phyloP scores from a whole-genome alignment of 2,329 filamentous ascomycete genomes.

The Colletotrichum salicis region DNA sequence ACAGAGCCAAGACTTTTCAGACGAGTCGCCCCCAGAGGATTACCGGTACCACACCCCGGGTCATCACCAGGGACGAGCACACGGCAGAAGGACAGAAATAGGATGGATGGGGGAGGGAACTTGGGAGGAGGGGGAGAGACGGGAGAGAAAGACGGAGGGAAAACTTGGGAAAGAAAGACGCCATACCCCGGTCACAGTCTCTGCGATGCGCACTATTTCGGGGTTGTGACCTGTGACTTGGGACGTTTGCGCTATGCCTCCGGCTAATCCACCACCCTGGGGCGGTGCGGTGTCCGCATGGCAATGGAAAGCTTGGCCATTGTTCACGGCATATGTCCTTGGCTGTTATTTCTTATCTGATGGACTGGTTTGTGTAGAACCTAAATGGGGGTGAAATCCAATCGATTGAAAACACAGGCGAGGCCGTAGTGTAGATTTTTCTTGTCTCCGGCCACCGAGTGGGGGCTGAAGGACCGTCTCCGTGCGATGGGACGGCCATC shows the following conservation, averaged over 20 bases:
- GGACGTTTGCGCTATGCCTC: neutral
- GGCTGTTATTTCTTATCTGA: neutral
- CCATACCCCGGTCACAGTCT: neutral
- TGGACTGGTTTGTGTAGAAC: neutral
- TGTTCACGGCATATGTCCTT: neutral
- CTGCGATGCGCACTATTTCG: neutral
- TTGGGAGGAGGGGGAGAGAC: neutral
- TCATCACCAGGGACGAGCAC: neutral
- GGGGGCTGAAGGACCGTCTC: neutral
- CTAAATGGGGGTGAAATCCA: neutral
- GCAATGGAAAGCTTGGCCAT: neutral
- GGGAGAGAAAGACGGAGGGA: neutral
- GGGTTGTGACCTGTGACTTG: neutral
- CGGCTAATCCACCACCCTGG: neutral
- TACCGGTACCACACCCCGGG: slow-evolving; percentile 12
- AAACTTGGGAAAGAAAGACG: neutral
- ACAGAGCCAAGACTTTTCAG: slow-evolving; percentile 20
- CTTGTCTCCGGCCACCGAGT: neutral
- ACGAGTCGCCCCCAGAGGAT: slow-evolving; percentile 8
- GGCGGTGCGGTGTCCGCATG: neutral
- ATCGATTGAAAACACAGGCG: neutral
- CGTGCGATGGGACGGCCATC: neutral
- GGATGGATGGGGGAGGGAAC: neutral
- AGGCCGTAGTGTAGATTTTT: neutral
- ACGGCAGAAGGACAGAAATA: neutral